Percentiles rank a stretch among this genome's conserved stretches.
Evolutionary conservation across 257 asterid genomes (phyloP).

Genomic region (Euphrasia confusa): DNA sequence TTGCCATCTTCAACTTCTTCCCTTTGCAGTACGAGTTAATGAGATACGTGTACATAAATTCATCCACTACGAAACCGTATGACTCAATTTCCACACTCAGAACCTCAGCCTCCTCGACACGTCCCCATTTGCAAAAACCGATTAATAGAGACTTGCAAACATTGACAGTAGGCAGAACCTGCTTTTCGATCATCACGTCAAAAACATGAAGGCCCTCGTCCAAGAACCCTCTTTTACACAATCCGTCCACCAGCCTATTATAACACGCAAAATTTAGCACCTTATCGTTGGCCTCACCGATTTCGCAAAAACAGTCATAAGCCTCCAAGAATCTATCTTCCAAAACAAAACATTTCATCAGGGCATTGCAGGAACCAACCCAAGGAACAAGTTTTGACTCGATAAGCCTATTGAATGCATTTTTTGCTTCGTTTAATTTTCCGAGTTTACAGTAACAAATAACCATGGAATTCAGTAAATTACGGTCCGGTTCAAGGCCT

Average conservation of each 20-base stretch:
- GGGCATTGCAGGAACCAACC: constrained; percentile 39
- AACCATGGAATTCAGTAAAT: constrained; percentile 47
- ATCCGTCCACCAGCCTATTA: constrained; percentile 39
- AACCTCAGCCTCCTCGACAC: constrained; percentile 51
- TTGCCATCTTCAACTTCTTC: constrained; percentile 55
- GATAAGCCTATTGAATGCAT: constrained; percentile 35
- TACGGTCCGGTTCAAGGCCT: constrained; percentile 30
- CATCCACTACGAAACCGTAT: constrained; percentile 43
- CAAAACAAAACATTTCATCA: constrained; percentile 31
- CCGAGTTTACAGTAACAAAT: constrained; percentile 53
- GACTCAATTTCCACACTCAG: constrained; percentile 43
- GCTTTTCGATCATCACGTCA: constrained; percentile 33
- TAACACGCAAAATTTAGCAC: constrained; percentile 38
- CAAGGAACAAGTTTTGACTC: constrained; percentile 29
- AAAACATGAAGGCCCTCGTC: constrained; percentile 47
- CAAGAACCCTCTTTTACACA: constrained; percentile 42
- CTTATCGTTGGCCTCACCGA: constrained; percentile 24
- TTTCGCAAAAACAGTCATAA: constrained; percentile 34
- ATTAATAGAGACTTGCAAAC: constrained; percentile 45
- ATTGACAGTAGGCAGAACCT: constrained; percentile 39
- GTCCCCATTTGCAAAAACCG: constrained; percentile 44
- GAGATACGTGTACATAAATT: constrained; percentile 43
- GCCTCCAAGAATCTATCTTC: constrained; percentile 41
- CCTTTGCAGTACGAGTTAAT: constrained; percentile 47
- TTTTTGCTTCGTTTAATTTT: constrained; percentile 47